phyloP scores from a whole-genome alignment of 257 asterid species.

The Lavandula angustifolia region DNA sequence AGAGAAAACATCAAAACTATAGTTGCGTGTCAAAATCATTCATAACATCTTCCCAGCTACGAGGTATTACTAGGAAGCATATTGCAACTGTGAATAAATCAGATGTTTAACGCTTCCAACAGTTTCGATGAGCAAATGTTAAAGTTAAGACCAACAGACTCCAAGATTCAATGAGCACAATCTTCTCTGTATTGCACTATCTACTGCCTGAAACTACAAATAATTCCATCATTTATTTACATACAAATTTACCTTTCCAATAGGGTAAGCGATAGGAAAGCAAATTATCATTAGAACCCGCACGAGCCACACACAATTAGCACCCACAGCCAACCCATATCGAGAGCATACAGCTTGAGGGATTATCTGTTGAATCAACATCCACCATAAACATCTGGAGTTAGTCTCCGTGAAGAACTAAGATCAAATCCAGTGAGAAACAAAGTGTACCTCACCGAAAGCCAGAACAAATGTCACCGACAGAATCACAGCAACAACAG shows the following conservation, averaged over 20 bases:
- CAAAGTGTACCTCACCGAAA: conserved; percentile 84
- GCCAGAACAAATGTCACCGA: conserved; percentile 96
- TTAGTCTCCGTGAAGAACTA: conserved; percentile 23
- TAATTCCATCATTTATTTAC: background rate
- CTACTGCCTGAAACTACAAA: background rate
- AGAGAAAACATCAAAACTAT: background rate
- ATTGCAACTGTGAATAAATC: background rate
- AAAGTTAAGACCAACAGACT: background rate
- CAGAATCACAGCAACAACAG: conserved; percentile 82
- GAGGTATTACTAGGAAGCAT: conserved; percentile 7
- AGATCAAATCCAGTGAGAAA: conserved; percentile 11
- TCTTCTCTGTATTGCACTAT: background rate
- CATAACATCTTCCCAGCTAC: background rate
- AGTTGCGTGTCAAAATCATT: conserved; percentile 1
- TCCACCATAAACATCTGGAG: conserved; percentile 24
- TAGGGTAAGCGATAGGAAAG: conserved; percentile 86
- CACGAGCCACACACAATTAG: conserved; percentile 90
- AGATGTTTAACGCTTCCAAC: background rate
- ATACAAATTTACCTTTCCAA: conserved; percentile 65
- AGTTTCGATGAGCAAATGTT: too few species aligned
- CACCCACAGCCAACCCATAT: conserved; percentile 98
- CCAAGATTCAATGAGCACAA: background rate
- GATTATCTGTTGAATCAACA: conserved; percentile 57
- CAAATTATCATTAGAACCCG: conserved; percentile 84
- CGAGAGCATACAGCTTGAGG: conserved; percentile 94